Percentiles rank a stretch among this genome's conserved stretches.
Conservation (phyloP, 78 protist genomes). For the Emiliania huxleyi region DNA sequence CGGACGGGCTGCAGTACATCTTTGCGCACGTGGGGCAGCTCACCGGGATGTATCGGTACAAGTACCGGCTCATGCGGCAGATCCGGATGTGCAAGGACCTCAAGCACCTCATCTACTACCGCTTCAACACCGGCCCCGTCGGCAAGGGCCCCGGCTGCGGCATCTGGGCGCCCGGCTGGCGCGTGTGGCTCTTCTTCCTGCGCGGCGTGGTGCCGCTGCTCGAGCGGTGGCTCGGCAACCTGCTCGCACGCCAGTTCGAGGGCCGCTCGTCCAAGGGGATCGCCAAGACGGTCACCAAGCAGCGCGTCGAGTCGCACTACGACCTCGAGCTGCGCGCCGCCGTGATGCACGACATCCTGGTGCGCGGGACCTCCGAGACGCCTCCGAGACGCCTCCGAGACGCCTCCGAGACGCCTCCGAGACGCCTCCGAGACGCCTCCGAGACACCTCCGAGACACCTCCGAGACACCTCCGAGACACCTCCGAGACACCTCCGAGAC, state of each 20-base stretch:
- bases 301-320: constrained; percentile 97
- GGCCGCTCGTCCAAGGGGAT: constrained; percentile 58
- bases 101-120: constrained; percentile 97
- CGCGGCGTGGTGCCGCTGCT: constrained; percentile 99
- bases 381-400: too few species aligned
- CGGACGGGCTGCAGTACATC: constrained; percentile 98
- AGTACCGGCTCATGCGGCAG: constrained; percentile 99
- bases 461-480: too few species aligned
- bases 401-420: too few species aligned
- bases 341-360: constrained; percentile 96
- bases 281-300: constrained; percentile 98
- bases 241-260: constrained; percentile 98
- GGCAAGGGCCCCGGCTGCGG: constrained; percentile 99
- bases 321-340: constrained; percentile 98
- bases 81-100: constrained; percentile 96
- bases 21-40: constrained; percentile 98
- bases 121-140: constrained; percentile 94
- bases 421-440: too few species aligned
- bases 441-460: too few species aligned
- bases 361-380: too few species aligned
- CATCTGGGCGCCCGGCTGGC: constrained; percentile 99
- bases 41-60: constrained; percentile 99
- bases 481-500: too few species aligned
- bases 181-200: constrained; percentile 99
- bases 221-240: constrained; percentile 99